phyloP scores from a whole-genome alignment of 164 flowering plant genomes.

The Magnolia changhungtana region DNA sequence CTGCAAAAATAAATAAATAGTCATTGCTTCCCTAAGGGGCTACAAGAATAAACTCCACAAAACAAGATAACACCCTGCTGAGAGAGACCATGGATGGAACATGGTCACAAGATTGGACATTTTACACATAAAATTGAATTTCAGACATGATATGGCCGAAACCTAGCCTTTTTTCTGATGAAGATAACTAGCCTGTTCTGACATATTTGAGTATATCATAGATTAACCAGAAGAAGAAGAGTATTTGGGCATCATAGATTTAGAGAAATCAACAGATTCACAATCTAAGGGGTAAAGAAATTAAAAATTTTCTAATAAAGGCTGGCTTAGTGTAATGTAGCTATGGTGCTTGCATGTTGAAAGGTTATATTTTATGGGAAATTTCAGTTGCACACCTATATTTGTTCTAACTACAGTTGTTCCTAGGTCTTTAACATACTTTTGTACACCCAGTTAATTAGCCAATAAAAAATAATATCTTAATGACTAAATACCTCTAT shows the following conservation, averaged over 20 bases:
- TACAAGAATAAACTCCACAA: neutral
- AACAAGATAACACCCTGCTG: neutral
- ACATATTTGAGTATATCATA: too few relatives aligned
- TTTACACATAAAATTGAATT: neutral
- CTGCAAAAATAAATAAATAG: constrained; percentile 34
- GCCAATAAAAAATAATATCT: neutral
- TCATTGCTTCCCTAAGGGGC: neutral
- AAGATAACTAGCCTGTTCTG: too few relatives aligned
- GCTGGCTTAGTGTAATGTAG: neutral
- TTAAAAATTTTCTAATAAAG: neutral
- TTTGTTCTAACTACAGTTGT: neutral
- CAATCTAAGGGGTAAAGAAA: neutral
- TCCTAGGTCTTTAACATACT: neutral
- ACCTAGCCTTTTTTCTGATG: too few relatives aligned
- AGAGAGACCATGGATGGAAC: too few relatives aligned
- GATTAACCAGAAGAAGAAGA: neutral
- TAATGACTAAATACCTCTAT: too few relatives aligned
- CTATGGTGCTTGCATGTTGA: neutral
- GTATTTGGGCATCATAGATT: neutral
- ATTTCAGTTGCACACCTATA: neutral
- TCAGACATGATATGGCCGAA: neutral
- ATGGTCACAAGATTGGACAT: neutral
- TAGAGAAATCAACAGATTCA: constrained; percentile 1
- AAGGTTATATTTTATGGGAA: neutral
- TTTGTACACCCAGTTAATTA: neutral